Evolutionary conservation across 2,329 filamentous ascomycete genomes (phyloP), one percentile per base, ranked within the genome.

Genomic region (Alternaria brassicae): DNA sequence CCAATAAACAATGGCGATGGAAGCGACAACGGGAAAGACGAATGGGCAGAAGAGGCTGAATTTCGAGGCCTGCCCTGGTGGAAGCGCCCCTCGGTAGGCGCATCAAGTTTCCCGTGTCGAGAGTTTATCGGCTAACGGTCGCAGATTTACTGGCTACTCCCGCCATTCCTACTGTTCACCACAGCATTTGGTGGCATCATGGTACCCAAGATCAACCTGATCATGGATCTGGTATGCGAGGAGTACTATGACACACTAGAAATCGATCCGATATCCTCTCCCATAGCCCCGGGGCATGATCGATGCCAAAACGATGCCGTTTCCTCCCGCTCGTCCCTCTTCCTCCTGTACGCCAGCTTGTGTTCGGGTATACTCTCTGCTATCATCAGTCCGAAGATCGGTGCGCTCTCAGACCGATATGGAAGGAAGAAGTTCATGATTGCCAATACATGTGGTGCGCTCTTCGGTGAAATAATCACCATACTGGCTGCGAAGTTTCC

Each of bases 121-220:
- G 53, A 32, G 8, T 32, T 48, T 34, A 48, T 40, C 19, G 23
- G 32, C 60, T 68, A 51, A 57, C 57, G 53, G 28, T 41, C 25
- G n/a, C 53, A 79, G 91, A 86, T 96, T 52, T 91, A 84, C 77
- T 98, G 93, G 91, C 83, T 98, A 4, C 77, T 98, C 7, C 87
- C 86, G 0, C 91, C 93, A 0, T 95, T 93, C 77, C 83, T 91
- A 56, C 78, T 97, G 42, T 94, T 92, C 73, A 92, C 92, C 0
- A 81, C 96, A 53, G 93, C 93, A 0, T 94, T 95, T 77, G 95
- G 94, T 30, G 92, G 92, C 56, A 86, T 91, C 6, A 82, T 95
- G 7, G 91, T 97, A 8, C 93, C 94, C 9, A 95, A 91, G 76
- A 83, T 97, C 62, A 96, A 97, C 72, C 80, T 97, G 78, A 92